Evolutionary conservation across 768 basidiomycete genomes (phyloP).

Genomic region (Suillus brevipes): DNA sequence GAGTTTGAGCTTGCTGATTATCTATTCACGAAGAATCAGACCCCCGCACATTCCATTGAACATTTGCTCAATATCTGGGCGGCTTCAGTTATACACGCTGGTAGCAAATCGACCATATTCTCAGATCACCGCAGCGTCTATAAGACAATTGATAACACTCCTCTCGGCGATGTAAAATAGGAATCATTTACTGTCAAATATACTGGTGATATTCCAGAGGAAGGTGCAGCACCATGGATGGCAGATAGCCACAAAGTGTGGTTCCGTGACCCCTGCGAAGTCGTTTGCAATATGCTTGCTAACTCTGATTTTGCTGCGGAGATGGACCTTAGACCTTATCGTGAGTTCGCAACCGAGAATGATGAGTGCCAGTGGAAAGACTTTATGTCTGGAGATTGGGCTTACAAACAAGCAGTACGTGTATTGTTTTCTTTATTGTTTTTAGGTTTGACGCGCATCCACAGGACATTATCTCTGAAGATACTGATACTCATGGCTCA

Average conservation of each 20-base stretch:
- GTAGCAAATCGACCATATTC: slow-evolving; percentile 27
- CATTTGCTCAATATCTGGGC: slow-evolving; percentile 21
- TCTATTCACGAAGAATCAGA: slow-evolving; percentile 20
- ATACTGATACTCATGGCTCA: slow-evolving; percentile 13
- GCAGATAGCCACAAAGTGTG: slow-evolving; percentile 26
- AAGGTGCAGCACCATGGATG: slow-evolving; percentile 28
- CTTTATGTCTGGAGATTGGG: slow-evolving; percentile 33
- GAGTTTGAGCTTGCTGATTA: slow-evolving; percentile 25
- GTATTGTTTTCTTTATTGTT: background rate
- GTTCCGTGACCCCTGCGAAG: slow-evolving; percentile 21
- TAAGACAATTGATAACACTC: slow-evolving; percentile 26
- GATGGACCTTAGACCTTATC: slow-evolving; percentile 21
- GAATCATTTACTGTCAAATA: slow-evolving; percentile 22
- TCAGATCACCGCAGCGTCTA: slow-evolving; percentile 21
- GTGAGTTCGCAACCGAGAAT: slow-evolving; percentile 13
- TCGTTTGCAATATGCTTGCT: slow-evolving; percentile 20
- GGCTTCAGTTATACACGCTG: slow-evolving; percentile 11
- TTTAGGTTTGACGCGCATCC: background rate
- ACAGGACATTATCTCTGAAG: slow-evolving; percentile 15
- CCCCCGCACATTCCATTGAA: slow-evolving; percentile 21
- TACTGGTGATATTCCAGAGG: slow-evolving; percentile 16
- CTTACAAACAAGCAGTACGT: slow-evolving; percentile 33
- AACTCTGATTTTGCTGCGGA: slow-evolving; percentile 24
- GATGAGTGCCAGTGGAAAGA: slow-evolving; percentile 15
- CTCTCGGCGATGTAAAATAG: slow-evolving; percentile 32